Conservation (phyloP, 192 early-diverging fungal genomes). For the Ambispora gerdemannii region DNA sequence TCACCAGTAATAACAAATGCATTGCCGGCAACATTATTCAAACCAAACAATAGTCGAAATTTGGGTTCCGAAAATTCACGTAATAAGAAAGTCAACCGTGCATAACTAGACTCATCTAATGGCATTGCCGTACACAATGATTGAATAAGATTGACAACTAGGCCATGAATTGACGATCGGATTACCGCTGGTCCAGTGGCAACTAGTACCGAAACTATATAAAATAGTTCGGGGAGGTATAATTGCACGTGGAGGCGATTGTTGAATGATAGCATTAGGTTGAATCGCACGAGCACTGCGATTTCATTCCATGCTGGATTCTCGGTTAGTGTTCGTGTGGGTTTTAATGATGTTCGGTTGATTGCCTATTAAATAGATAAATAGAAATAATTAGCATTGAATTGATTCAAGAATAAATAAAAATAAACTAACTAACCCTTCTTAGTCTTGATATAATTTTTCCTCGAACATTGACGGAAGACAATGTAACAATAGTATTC, state of each 20-base stretch:
- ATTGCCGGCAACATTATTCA: constrained; percentile 63
- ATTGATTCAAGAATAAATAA: background rate
- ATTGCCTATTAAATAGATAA: constrained; percentile 47
- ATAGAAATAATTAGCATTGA: background rate
- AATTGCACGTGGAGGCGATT: constrained; percentile 65
- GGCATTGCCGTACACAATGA: constrained; percentile 65
- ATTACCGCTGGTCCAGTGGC: constrained; percentile 83
- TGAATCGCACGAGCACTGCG: constrained; percentile 81
- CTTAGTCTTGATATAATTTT: constrained; percentile 79
- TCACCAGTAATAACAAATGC: constrained; percentile 63
- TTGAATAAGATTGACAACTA: constrained; percentile 90
- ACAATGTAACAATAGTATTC: constrained; percentile 81
- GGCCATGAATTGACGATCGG: constrained; percentile 87
- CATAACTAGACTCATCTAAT: constrained; percentile 51
- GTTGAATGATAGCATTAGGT: constrained; percentile 88
- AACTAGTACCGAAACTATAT: constrained; percentile 79
- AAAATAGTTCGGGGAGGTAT: constrained; percentile 84
- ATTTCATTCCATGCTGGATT: constrained; percentile 93
- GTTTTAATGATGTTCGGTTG: constrained; percentile 72
- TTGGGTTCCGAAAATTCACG: constrained; percentile 80
- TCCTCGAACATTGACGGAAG: constrained; percentile 73
- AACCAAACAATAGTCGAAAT: constrained; percentile 74
- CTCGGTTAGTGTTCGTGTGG: constrained; percentile 67
- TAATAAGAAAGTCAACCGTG: constrained; percentile 59
- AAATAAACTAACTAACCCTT: constrained; percentile 46